Base-by-base conservation (phyloP, 2,329 filamentous ascomycete genomes). In the Paraconiothyrium sp. region DNA sequence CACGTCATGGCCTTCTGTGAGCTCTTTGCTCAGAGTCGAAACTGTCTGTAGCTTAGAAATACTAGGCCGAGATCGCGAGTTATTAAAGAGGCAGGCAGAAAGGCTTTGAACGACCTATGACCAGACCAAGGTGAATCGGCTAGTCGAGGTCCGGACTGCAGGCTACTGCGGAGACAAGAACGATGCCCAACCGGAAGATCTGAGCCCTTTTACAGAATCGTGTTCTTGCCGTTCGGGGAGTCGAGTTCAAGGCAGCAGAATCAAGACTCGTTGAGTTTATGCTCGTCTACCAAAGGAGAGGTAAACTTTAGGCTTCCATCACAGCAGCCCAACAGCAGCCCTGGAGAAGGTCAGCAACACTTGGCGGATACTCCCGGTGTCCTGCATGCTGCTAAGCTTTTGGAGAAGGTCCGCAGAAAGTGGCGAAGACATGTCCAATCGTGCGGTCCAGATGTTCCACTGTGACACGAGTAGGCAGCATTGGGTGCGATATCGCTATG, bases 341-440 rank as follows among this genome's bases (percentile, higher is more conserved):
- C 39, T 35, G 39, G 13, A 24, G 41, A 22, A 50, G n/a, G 46
- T 32, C n/a, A 50, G 35, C 27, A 55, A n/a, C 27, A 44, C 41
- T 34, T 44, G 27, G 32, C 50, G 50, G 55, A 49, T 41, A 27
- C 32, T 54, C 43, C 39, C 41, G 34, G 54, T 50, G 14, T 44
- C 22, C 34, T 55, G 49, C 49, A 46, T 30, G 30, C n/a, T 41
- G 35, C 60, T 55, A 58, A 54, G 57, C 57, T 56, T 49, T 54
- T 37, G 39, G 35, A 7, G 41, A 46, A 30, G 27, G 27, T 57
- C 39, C 41, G 41, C 52, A 58, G 58, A 32, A 55, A 56, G 37
- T 5, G 54, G 61, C 58, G 51, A 51, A 56, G 56, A 57, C 58
- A 61, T 61, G 46, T 49, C 64, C 65, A 65, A 68, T 69, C 37